Evolutionary conservation across 495 filamentous ascomycete species (phyloP).

Genomic region (Cairneyella variabilis): DNA sequence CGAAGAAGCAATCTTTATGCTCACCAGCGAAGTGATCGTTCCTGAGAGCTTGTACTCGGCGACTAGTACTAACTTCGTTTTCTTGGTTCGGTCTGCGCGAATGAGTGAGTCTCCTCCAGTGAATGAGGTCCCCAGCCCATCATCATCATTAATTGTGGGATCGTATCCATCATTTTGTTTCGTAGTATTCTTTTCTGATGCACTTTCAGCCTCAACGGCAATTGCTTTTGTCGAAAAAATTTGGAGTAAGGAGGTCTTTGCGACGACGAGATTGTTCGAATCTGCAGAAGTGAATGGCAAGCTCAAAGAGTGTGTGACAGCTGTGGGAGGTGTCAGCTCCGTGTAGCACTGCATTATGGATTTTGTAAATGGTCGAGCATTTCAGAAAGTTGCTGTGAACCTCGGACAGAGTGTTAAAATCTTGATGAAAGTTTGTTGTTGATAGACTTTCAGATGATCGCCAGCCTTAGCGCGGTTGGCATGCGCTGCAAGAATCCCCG

Average conservation of each 20-base stretch:
- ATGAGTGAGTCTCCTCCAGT: constrained; percentile 50
- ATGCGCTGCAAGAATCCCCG: too few relatives aligned
- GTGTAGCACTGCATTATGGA: constrained; percentile 68
- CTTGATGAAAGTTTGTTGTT: neutral
- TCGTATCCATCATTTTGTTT: constrained; percentile 17
- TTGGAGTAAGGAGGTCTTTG: constrained; percentile 86
- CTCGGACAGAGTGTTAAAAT: neutral
- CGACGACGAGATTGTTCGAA: constrained; percentile 80
- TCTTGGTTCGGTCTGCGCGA: constrained; percentile 53
- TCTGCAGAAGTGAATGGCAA: constrained; percentile 72
- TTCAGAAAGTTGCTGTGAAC: neutral
- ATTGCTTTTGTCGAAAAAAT: constrained; percentile 64
- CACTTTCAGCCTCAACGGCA: constrained; percentile 47
- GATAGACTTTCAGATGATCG: neutral
- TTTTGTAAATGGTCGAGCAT: neutral
- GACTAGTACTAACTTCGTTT: constrained; percentile 77
- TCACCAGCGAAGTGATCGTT: constrained; percentile 74
- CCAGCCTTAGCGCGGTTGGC: neutral
- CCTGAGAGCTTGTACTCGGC: constrained; percentile 79
- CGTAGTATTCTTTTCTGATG: constrained; percentile 20
- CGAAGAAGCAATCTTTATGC: constrained; percentile 63
- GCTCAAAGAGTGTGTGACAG: constrained; percentile 81
- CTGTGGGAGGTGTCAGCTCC: constrained; percentile 86
- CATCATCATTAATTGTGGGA: constrained; percentile 50
- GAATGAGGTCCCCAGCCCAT: constrained; percentile 57